Percentiles rank a stretch among this genome's conserved stretches.
These are phyloP conservation scores for Phaeotremella fagi DNA, from an alignment of 768 basidiomycete species.

Conservation along the genomic window DNA sequence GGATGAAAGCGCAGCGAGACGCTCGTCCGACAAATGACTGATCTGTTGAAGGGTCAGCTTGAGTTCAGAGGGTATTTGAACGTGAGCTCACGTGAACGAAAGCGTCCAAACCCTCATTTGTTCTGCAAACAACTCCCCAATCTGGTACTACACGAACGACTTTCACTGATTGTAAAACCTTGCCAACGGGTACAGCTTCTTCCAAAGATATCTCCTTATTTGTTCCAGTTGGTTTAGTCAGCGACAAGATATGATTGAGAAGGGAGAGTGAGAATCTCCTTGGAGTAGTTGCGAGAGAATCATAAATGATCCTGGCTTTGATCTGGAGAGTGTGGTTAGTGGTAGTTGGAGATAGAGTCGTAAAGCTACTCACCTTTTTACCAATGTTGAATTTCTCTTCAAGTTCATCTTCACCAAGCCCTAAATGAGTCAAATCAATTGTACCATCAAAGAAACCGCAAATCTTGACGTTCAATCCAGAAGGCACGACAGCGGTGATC, in stretches of 20 bases:
- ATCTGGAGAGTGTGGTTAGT: conserved; percentile 51
- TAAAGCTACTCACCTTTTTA: conserved; percentile 41
- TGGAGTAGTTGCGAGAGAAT: conserved; percentile 63
- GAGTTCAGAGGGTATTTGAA: background rate
- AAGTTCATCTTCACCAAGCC: conserved; percentile 49
- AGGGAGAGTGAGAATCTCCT: conserved; percentile 79
- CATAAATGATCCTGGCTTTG: conserved; percentile 77
- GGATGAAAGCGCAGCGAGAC: conserved; percentile 67
- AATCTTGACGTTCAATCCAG: conserved; percentile 79
- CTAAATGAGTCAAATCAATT: conserved; percentile 73
- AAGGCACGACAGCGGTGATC: conserved; percentile 67
- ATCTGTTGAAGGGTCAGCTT: conserved; percentile 58
- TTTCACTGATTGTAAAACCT: conserved; percentile 65
- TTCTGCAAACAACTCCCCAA: conserved; percentile 69
- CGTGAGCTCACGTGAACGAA: conserved; percentile 72
- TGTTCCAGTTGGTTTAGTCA: conserved; percentile 47
- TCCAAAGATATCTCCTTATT: conserved; percentile 49
- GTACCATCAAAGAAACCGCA: conserved; percentile 91
- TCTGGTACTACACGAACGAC: conserved; percentile 72
- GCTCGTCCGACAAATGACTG: conserved; percentile 87
- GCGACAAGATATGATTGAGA: conserved; percentile 63
- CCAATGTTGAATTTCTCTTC: conserved; percentile 50
- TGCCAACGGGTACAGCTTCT: conserved; percentile 68
- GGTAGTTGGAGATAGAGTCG: conserved; percentile 34
- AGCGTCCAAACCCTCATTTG: conserved; percentile 63